Conservation (phyloP, 2,329 filamentous ascomycete genomes). For the Beauveria caledonica region DNA sequence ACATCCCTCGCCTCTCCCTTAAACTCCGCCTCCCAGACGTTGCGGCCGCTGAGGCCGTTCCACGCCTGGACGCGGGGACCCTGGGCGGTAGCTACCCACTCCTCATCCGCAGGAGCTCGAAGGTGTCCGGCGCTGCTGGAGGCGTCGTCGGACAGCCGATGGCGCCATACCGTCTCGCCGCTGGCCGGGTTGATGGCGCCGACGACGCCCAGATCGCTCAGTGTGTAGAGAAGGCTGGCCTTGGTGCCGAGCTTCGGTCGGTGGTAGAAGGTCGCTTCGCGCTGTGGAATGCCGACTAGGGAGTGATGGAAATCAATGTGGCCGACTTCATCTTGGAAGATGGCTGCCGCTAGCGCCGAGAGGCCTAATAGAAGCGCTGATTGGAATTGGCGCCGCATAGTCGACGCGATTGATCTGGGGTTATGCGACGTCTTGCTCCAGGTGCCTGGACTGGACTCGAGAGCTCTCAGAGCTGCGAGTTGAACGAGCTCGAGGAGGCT, state of each 20-base stretch:
- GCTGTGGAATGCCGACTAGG: constrained; percentile 73
- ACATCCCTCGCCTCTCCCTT: constrained; percentile 55
- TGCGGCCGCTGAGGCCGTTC: constrained; percentile 74
- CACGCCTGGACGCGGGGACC: constrained; percentile 67
- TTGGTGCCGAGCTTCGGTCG: constrained; percentile 72
- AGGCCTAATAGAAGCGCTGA: constrained; percentile 31
- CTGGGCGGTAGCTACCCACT: constrained; percentile 65
- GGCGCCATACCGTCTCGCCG: constrained; percentile 80
- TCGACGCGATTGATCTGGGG: constrained; percentile 9
- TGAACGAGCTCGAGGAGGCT: constrained; percentile 1
- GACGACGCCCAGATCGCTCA: constrained; percentile 75
- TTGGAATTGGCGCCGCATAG: constrained; percentile 29
- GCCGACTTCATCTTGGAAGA: constrained; percentile 87
- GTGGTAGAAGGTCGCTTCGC: constrained; percentile 90
- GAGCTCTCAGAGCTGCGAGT: not conserved
- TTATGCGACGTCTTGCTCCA: constrained; percentile 3
- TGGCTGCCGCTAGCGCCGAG: constrained; percentile 44
- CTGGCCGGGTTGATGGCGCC: constrained; percentile 85
- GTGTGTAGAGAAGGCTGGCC: constrained; percentile 82
- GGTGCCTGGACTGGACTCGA: not conserved
- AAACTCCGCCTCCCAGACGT: constrained; percentile 64
- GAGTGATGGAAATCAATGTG: constrained; percentile 84
- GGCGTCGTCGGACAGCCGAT: constrained; percentile 51
- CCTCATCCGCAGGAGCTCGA: constrained; percentile 69
- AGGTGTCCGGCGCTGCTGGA: constrained; percentile 45